These are phyloP conservation scores for Podospora pseudopauciseta DNA, from an alignment of 495 filamentous ascomycete genomes.

Conservation along the genomic window DNA sequence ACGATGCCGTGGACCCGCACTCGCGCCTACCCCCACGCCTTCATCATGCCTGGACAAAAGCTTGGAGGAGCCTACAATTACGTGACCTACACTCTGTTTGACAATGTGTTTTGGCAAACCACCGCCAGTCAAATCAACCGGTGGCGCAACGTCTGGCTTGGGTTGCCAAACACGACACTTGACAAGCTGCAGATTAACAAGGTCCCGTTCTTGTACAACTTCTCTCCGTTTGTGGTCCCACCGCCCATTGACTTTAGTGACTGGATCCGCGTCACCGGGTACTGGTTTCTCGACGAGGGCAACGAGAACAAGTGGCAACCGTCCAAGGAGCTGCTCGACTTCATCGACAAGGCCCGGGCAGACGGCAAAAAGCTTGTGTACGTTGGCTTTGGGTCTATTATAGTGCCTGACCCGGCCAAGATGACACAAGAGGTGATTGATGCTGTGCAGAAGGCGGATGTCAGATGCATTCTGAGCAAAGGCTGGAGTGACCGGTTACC, in stretches of 20 bases:
- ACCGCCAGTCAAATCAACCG: slow-evolving; percentile 89
- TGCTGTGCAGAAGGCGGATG: slow-evolving; percentile 85
- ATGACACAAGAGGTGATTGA: slow-evolving; percentile 88
- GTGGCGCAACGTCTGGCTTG: slow-evolving; percentile 79
- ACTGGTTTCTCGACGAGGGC: slow-evolving; percentile 93
- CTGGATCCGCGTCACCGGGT: slow-evolving; percentile 95
- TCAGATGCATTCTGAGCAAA: slow-evolving; percentile 92
- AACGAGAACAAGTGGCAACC: slow-evolving; percentile 63
- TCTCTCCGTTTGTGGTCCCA: slow-evolving; percentile 84
- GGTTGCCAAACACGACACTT: slow-evolving; percentile 72
- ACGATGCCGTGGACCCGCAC: slow-evolving; percentile 99
- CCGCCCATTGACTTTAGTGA: slow-evolving; percentile 95
- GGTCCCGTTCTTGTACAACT: slow-evolving; percentile 96
- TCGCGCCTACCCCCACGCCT: slow-evolving; percentile 93
- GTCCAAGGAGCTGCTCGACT: slow-evolving; percentile 66
- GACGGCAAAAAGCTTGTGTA: slow-evolving; percentile 94
- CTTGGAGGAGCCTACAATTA: slow-evolving; percentile 95
- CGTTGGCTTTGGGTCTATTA: slow-evolving; percentile 93
- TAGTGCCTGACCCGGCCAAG: slow-evolving; percentile 84
- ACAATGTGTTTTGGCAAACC: slow-evolving; percentile 94
- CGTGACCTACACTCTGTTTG: slow-evolving; percentile 94
- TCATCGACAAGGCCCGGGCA: slow-evolving; percentile 72
- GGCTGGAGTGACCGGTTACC: slow-evolving; percentile 89
- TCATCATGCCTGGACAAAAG: slow-evolving; percentile 88
- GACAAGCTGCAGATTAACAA: slow-evolving; percentile 95